Base-by-base conservation (phyloP, 2,329 filamentous ascomycete genomes). In the Pseudogymnoascus sp. region DNA sequence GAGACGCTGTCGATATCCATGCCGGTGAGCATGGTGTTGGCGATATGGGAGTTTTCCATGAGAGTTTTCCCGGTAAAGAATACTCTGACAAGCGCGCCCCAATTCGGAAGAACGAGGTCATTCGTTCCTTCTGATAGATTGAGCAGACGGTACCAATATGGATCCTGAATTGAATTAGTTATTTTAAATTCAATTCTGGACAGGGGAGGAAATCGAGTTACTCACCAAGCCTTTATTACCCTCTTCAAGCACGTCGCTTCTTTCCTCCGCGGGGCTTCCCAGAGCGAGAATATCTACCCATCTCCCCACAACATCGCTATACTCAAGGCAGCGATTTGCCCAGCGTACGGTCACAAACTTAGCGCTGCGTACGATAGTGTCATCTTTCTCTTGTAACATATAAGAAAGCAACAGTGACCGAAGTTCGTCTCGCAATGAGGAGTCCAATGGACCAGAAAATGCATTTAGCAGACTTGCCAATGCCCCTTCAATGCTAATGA, bases 251-350 rank as follows among this genome's bases (percentile, higher is more conserved):
- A 97, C 87, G 72, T 97, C 93, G 65, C 87, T 88, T 53, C 89
- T 84, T 72, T 93, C 89, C 60, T 85, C 83, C 2, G 78, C 75
- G 2, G 82, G 81, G 11, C 87, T 87, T 14, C 84, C 86, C 7
- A 95, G 79, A 6, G 93, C 93, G 60, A 97, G 80, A 14, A 97
- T 84, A 73, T 97, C 86, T 56, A 97, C 89, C 90, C 91, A 97
- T 59, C 95, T 85, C 25, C 86, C 95, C 38, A 88, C 80, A 8
- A 91, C 81, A 70, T 96, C 91, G 18, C 82, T 82, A 69, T 91
- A 97, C 0, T 88, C 84, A 4, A 99, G 79, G 70, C 91, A 96
- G 60, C 90, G 84, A 72, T 97, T 97, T 9, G 91, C 91, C 80
- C 93, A 97, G 64, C 95, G 90, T 6, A 95, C 87, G 23, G 88